Evolutionary conservation across 768 basidiomycete species (phyloP).

Genomic region (Fistulinella prunicolor): DNA sequence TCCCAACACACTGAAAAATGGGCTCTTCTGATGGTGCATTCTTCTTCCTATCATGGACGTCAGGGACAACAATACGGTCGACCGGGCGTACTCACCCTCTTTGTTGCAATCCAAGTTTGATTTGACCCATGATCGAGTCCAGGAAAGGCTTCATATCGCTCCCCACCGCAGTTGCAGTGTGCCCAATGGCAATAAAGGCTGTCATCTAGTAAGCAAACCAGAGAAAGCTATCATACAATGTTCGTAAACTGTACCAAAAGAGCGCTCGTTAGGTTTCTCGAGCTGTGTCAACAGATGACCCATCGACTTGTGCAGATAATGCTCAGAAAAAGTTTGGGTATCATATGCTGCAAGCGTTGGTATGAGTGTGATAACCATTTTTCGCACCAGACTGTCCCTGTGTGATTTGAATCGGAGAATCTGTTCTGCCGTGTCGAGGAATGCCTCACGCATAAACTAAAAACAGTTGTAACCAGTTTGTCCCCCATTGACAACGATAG

Average conservation of each 20-base stretch:
- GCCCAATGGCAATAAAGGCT: slow-evolving; percentile 97
- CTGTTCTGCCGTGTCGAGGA: slow-evolving; percentile 83
- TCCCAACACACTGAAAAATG: slow-evolving; percentile 96
- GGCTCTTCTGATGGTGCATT: slow-evolving; percentile 92
- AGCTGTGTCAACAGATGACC: slow-evolving; percentile 83
- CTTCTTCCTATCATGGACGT: slow-evolving; percentile 54
- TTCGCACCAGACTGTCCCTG: slow-evolving; percentile 82
- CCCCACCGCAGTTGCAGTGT: slow-evolving; percentile 86
- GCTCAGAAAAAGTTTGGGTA: slow-evolving; percentile 85
- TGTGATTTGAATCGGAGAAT: slow-evolving; percentile 86
- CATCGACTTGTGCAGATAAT: slow-evolving; percentile 94
- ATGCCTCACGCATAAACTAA: slow-evolving; percentile 87
- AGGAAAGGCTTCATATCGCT: slow-evolving; percentile 96
- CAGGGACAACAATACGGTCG: neutral
- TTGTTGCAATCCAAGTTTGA: slow-evolving; percentile 84
- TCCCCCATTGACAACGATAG: neutral
- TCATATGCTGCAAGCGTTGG: slow-evolving; percentile 95
- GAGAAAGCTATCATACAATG: slow-evolving; percentile 11
- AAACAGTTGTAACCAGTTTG: slow-evolving; percentile 2
- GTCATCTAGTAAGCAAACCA: slow-evolving; percentile 1
- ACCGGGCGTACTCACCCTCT: slow-evolving; percentile 59
- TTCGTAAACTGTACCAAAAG: slow-evolving; percentile 67
- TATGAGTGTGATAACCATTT: slow-evolving; percentile 94
- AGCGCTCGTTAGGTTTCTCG: slow-evolving; percentile 84
- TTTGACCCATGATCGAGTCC: slow-evolving; percentile 83